Conservation (phyloP, 257 asterid genomes). For the Jacaranda copaia region DNA sequence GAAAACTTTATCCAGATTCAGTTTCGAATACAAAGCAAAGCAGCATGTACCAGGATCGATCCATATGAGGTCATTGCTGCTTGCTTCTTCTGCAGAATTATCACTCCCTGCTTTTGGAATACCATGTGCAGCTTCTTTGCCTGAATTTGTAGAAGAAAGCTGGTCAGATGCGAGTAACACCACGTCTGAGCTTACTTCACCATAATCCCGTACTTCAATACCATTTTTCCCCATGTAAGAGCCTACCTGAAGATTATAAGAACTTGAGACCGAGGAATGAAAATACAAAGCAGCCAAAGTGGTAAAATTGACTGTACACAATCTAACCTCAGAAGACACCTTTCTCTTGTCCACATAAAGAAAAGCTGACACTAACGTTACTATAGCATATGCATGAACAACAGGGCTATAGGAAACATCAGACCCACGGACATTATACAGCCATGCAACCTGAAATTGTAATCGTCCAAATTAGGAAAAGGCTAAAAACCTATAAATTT, state of each 20-base stretch:
- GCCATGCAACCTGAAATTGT: slow-evolving; percentile 84
- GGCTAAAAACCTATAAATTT: slow-evolving; percentile 13
- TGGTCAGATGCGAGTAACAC: slow-evolving; percentile 75
- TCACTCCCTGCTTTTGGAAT: slow-evolving; percentile 27
- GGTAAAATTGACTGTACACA: slow-evolving; percentile 29
- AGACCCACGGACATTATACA: slow-evolving; percentile 88
- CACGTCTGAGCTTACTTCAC: slow-evolving; percentile 73
- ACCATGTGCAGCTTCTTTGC: slow-evolving; percentile 31
- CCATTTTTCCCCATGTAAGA: slow-evolving; percentile 70
- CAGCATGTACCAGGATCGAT: slow-evolving; percentile 84
- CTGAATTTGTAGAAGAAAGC: slow-evolving; percentile 53
- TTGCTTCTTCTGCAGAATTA: slow-evolving; percentile 46
- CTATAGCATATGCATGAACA: slow-evolving; percentile 91
- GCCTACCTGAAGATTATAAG: slow-evolving; percentile 57
- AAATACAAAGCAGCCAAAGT: slow-evolving; percentile 20
- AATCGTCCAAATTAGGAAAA: slow-evolving; percentile 27
- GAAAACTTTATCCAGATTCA: slow-evolving; percentile 67
- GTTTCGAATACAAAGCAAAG: slow-evolving; percentile 81
- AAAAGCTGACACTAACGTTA: slow-evolving; percentile 76
- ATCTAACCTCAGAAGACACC: slow-evolving; percentile 80
- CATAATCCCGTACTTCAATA: slow-evolving; percentile 74
- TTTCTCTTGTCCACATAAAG: slow-evolving; percentile 86
- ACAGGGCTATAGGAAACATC: slow-evolving; percentile 90
- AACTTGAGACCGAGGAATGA: slow-evolving; percentile 29
- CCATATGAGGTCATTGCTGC: slow-evolving; percentile 66